Percentiles rank a stretch among this genome's conserved stretches.
phyloP scores from a whole-genome alignment of 768 basidiomycete species.

The Leccinum variicolor region DNA sequence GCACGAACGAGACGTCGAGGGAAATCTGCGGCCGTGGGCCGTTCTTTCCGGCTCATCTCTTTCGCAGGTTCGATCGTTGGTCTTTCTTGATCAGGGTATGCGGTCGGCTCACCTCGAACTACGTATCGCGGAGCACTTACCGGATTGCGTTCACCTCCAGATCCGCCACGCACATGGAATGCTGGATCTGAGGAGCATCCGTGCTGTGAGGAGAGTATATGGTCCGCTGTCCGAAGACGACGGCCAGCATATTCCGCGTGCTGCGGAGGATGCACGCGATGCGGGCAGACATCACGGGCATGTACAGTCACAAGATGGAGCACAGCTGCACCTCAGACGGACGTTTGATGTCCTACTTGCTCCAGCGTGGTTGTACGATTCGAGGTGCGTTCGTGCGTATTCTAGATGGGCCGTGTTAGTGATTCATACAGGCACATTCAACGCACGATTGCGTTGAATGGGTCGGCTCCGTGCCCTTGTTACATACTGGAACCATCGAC shows the following conservation, averaged over 20 bases:
- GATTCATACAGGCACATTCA: slow-evolving; percentile 53
- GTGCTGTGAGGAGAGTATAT: slow-evolving; percentile 57
- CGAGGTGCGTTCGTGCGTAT: slow-evolving; percentile 52
- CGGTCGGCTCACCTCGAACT: slow-evolving; percentile 64
- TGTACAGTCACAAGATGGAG: slow-evolving; percentile 40
- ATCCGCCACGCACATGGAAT: slow-evolving; percentile 61
- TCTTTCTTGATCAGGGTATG: slow-evolving; percentile 27
- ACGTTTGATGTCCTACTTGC: slow-evolving; percentile 76
- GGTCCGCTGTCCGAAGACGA: slow-evolving; percentile 27
- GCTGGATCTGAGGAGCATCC: slow-evolving; percentile 69
- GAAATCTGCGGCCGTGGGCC: slow-evolving; percentile 61
- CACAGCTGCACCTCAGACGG: slow-evolving; percentile 51
- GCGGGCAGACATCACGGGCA: slow-evolving; percentile 60
- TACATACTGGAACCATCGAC: slow-evolving; percentile 76
- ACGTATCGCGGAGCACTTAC: slow-evolving; percentile 67
- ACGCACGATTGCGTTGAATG: slow-evolving; percentile 73
- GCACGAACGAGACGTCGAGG: slow-evolving; percentile 61
- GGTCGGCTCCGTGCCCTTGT: slow-evolving; percentile 73
- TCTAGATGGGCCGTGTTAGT: background rate
- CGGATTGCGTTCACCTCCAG: slow-evolving; percentile 40
- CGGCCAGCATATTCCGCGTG: slow-evolving; percentile 26
- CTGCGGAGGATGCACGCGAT: slow-evolving; percentile 53
- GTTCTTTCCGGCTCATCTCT: slow-evolving; percentile 75
- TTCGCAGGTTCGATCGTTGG: slow-evolving; percentile 50
- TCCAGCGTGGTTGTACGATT: slow-evolving; percentile 70